These are phyloP conservation scores for Didymellaceae sp. DNA, from an alignment of 2,329 filamentous ascomycete species.

Conservation along the genomic window DNA sequence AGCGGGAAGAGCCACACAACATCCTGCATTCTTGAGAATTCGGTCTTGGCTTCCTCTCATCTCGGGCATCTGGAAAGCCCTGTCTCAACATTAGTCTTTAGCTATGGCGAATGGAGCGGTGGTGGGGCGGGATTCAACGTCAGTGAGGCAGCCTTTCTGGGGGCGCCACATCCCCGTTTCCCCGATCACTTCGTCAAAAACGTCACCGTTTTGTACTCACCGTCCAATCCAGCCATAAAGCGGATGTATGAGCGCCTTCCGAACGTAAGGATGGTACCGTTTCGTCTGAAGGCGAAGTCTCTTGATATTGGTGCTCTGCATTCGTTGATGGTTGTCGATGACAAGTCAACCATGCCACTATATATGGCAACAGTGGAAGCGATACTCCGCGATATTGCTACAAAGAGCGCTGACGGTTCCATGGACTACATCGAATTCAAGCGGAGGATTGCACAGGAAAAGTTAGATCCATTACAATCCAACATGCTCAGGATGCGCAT, in stretches of 20 bases:
- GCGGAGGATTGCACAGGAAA: conserved; percentile 14
- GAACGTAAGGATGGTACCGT: conserved; percentile 54
- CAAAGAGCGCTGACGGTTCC: conserved; percentile 49
- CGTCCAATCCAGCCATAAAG: conserved; percentile 32
- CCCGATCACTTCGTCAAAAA: conserved; percentile 22
- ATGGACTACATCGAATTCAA: conserved; percentile 59
- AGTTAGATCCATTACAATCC: conserved; percentile 52
- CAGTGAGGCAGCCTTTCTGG: conserved; percentile 65
- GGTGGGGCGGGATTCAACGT: conserved; percentile 57
- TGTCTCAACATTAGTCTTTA: conserved; percentile 65
- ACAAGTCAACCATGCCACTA: conserved; percentile 52
- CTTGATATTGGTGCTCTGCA: conserved; percentile 60
- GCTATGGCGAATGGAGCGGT: conserved; percentile 57
- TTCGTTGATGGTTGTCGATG: conserved; percentile 27
- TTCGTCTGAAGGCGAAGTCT: conserved; percentile 57
- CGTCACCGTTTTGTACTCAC: conserved; percentile 32
- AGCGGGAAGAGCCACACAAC: conserved; percentile 68
- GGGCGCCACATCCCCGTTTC: conserved; percentile 37
- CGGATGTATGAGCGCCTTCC: conserved; percentile 29
- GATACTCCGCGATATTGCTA: conserved; percentile 64
- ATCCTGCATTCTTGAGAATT: conserved; percentile 58
- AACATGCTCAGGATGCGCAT: conserved; percentile 66
- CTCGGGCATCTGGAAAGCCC: conserved; percentile 58
- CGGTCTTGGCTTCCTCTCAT: conserved; percentile 52
- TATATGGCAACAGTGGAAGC: conserved; percentile 56